These are phyloP conservation scores for Macrolepiota fuliginosa DNA, from an alignment of 768 basidiomycete species.

Conservation along the genomic window DNA sequence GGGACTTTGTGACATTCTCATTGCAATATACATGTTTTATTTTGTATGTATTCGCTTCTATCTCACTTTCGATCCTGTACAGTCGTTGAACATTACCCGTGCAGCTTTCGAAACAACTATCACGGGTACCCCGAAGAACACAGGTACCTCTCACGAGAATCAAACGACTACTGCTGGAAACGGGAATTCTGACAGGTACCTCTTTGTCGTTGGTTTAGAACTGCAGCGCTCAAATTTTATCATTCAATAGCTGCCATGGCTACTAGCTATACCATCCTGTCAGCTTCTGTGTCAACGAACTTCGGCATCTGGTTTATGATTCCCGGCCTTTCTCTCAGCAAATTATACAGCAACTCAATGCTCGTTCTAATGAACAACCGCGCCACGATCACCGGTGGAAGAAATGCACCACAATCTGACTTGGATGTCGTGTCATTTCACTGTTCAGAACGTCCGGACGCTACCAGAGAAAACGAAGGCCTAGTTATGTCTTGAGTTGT, in stretches of 20 bases:
- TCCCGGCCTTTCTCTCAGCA: not conserved
- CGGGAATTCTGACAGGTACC: not conserved
- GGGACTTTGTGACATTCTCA: not conserved
- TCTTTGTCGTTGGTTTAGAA: not conserved
- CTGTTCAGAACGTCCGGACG: not conserved
- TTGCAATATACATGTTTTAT: not conserved
- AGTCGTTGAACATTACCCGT: not conserved
- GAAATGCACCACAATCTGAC: not conserved
- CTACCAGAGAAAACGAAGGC: too few relatives aligned
- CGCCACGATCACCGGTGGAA: not conserved
- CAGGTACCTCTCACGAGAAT: not conserved
- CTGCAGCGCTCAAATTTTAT: not conserved
- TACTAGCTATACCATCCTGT: not conserved
- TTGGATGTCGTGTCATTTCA: conserved; percentile 1
- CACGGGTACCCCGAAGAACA: not conserved
- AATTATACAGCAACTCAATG: conserved; percentile 1
- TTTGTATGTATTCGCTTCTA: not conserved
- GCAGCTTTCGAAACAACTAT: not conserved
- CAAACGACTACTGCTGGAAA: conserved; percentile 1
- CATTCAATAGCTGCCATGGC: not conserved
- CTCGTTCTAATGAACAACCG: conserved; percentile 8
- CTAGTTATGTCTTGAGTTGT: too few relatives aligned
- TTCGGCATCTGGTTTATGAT: not conserved
- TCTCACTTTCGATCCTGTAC: not conserved
- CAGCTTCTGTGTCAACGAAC: not conserved